Evolutionary conservation across 2,329 filamentous ascomycete genomes (phyloP), one percentile per base, ranked within the genome.

Genomic region (Fusarium sp.): DNA sequence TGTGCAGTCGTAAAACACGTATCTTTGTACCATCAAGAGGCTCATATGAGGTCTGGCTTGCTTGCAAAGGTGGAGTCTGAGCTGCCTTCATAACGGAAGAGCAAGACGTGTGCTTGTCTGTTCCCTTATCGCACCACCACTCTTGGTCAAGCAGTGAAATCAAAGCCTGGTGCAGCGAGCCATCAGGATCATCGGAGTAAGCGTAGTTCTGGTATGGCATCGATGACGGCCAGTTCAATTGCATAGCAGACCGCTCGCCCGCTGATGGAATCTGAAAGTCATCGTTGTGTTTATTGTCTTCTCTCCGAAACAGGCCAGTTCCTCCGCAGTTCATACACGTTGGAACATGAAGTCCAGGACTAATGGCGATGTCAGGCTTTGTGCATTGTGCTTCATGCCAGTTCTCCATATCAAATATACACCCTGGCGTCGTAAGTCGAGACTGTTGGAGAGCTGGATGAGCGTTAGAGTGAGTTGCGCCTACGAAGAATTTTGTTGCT

Each of bases 391-490:
- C 0, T 5, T 21, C 14, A 31, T 63, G 57, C 60, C 60, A 63
- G 1, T 25, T n/a, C 4, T 37, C 23, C 60, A 63, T 63, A 0
- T 3, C 7, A n/a, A 25, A 11, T 25, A 3, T 19, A 4, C 1
- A 5, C 2, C 6, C 8, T 33, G 9, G 12, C 8, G 31, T 10
- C n/a, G 9, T 35, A 35, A 35, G 21, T 3, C 16, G 8, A 25
- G n/a, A 4, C 3, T 49, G 6, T 7, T 1, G 6, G 18, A 3
- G 5, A 27, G 21, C 5, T 4, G 4, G 25, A 15, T 19, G 15
- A 19, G 1, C 0, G 12, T 12, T 16, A 16, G 4, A n/a, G 15
- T 7, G 0, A 16, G 16, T 16, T n/a, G 2, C 25, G 7, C 0
- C 14, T 6, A 16, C 0, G 7, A 3, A 46, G 1, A 16, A 11